These are phyloP conservation scores for Sambucus nigra DNA, from an alignment of 129 eudicot species.

Conservation along the genomic window DNA sequence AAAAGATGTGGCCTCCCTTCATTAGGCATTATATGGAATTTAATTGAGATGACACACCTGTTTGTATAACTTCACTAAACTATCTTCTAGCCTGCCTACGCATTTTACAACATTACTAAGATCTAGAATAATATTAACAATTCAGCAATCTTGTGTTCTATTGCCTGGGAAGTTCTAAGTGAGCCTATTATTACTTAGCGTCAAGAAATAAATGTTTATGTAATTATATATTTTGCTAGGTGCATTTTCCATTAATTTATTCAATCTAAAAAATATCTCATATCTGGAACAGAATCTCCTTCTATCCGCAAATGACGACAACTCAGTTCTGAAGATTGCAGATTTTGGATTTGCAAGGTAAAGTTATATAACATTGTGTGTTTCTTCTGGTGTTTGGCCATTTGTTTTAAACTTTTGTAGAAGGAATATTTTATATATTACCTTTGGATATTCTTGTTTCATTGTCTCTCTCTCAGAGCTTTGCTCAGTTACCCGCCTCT, in stretches of 20 bases:
- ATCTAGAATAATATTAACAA: too few relatives aligned
- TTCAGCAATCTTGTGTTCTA: too few relatives aligned
- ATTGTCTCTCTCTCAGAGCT: background rate
- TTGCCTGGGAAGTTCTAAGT: too few relatives aligned
- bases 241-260: slow-evolving; percentile 9
- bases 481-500: too few relatives aligned
- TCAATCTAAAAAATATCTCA: slow-evolving; percentile 12
- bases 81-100: too few relatives aligned
- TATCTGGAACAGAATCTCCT: slow-evolving; percentile 66
- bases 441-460: background rate
- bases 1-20: too few relatives aligned
- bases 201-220: too few relatives aligned
- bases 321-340: slow-evolving; percentile 77
- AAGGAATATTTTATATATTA: background rate
- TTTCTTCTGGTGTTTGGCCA: background rate
- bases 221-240: background rate
- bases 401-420: background rate
- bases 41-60: too few relatives aligned
- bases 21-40: too few relatives aligned
- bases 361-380: slow-evolving; percentile 1
- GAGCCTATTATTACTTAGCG: too few relatives aligned
- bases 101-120: too few relatives aligned
- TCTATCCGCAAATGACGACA: slow-evolving; percentile 66
- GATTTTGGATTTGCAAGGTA: slow-evolving; percentile 99
- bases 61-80: too few relatives aligned